Percentiles rank a stretch among this genome's conserved stretches.
Evolutionary conservation across 352 stramenopile species (phyloP).

Genomic region (Globisporangium nunn): DNA sequence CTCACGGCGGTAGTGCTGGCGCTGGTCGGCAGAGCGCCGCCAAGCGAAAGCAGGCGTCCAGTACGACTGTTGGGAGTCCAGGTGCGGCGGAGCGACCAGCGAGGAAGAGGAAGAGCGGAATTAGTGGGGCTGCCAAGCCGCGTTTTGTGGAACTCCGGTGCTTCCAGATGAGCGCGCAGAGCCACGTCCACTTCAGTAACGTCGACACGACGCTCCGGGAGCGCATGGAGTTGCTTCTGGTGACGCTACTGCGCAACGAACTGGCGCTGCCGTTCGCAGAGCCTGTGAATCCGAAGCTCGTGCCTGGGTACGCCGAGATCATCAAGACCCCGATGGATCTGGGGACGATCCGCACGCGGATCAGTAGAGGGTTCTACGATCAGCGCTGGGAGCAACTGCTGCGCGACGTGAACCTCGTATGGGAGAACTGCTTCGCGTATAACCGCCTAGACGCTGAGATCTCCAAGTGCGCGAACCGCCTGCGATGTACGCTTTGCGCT

Average conservation of each 20-base stretch:
- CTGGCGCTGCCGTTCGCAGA: slow-evolving; percentile 57
- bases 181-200: slow-evolving; percentile 19
- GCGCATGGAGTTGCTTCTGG: slow-evolving; percentile 58
- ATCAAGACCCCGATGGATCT: slow-evolving; percentile 90
- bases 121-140: slow-evolving; percentile 4
- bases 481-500: slow-evolving; percentile 53
- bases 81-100: slow-evolving; percentile 16
- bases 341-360: slow-evolving; percentile 77
- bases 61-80: slow-evolving; percentile 15
- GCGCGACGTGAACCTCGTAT: slow-evolving; percentile 71
- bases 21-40: slow-evolving; percentile 31
- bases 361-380: slow-evolving; percentile 61
- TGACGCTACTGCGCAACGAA: slow-evolving; percentile 56
- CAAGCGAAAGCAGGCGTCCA: slow-evolving; percentile 40
- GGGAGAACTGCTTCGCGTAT: slow-evolving; percentile 83
- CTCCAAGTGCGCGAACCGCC: slow-evolving; percentile 65
- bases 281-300: slow-evolving; percentile 58
- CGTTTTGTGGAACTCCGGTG: slow-evolving; percentile 49
- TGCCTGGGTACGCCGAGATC: slow-evolving; percentile 63
- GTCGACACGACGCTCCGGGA: slow-evolving; percentile 42
- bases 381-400: slow-evolving; percentile 43
- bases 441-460: slow-evolving; percentile 77
- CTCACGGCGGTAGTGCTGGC: slow-evolving; percentile 1
- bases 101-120: slow-evolving; percentile 34
- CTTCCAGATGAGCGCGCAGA: slow-evolving; percentile 26